Evolutionary conservation across 495 filamentous ascomycete species (phyloP), one percentile per base, ranked within the genome.

Genomic region (Aspergillus kassunensis): DNA sequence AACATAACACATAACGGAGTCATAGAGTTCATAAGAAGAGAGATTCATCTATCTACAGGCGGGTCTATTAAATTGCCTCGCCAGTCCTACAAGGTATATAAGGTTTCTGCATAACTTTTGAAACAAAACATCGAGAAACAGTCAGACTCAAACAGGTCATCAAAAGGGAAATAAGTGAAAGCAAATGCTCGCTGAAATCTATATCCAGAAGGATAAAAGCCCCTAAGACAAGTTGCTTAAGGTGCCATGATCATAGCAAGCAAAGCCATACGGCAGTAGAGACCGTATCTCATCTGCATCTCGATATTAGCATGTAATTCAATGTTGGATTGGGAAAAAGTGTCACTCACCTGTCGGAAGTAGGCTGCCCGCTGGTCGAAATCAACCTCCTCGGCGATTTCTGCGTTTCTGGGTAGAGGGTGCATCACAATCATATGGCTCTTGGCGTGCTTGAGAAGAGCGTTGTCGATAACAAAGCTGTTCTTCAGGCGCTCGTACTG

Each of bases 251-350:
- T 86, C 66, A 98, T 71, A 51, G 93, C 93, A 63, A 98, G 76
- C 72, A 98, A 74, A 45, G 93, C 93, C 91, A 98, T 98, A 55
- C 93, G 86, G 70, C 88, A 93, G 78, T 96, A 97, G 48, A 98
- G 83, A 53, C 93, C 93, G 73, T 97, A 97, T 70, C 85, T 81
- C 93, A 98, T 98, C 95, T 98, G 63, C 49, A 58, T 44, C 18
- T 24, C 31, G 61, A 77, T 76, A 74, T 75, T 66, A 72, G 67
- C 55, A 51, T 52, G 35, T 35, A 44, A 43, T 52, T 37, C 33
- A 7, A 24, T 19, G 20, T 11, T 19, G 20, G 30, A 42, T 40
- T 40, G 13, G 23, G 51, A 45, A 24, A 37, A 9, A 21, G 44
- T 44, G 9, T 44, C 34, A 80, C 86, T 77, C 74, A 96, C 93